Conservation (phyloP, 495 filamentous ascomycete genomes). For the Penicillium mononematosum region DNA sequence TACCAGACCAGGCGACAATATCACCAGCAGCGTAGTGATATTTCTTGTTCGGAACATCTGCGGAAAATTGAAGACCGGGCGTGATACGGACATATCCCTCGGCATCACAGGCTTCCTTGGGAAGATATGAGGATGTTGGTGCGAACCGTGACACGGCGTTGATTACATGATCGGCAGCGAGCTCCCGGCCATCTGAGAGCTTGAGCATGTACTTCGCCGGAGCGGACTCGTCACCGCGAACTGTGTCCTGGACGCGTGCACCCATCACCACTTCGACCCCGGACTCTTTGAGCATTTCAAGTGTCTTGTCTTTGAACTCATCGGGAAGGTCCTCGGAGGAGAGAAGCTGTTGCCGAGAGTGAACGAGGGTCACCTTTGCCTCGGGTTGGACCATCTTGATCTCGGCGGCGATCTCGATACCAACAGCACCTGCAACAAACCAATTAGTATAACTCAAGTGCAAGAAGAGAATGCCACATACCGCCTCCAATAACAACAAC, state of each 20-base stretch:
- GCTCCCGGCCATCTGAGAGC: constrained; percentile 49
- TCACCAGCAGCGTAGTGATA: constrained; percentile 50
- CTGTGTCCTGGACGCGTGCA: constrained; percentile 5
- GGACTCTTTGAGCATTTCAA: constrained; percentile 45
- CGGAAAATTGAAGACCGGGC: constrained; percentile 37
- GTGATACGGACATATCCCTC: constrained; percentile 52
- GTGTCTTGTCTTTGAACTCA: constrained; percentile 51
- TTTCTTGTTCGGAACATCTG: constrained; percentile 36
- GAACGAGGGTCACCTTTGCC: constrained; percentile 54
- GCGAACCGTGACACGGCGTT: constrained; percentile 51
- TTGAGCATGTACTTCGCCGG: constrained; percentile 33
- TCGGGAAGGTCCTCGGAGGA: constrained; percentile 58
- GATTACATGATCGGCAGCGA: constrained; percentile 51
- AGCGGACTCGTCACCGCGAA: constrained; percentile 31
- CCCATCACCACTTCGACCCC: constrained; percentile 44
- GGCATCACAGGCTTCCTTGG: constrained; percentile 38
- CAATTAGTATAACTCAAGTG: constrained; percentile 7
- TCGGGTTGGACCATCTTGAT: constrained; percentile 51
- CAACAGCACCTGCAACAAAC: constrained; percentile 51
- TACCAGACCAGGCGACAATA: constrained; percentile 9
- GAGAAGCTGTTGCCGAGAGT: constrained; percentile 56
- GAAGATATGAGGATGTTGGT: constrained; percentile 52
- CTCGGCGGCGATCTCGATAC: constrained; percentile 63
- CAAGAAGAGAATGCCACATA: not conserved
- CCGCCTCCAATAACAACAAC: constrained; percentile 47